Conservation (phyloP, 352 stramenopile genomes). For the Plasmopara halstedii region DNA sequence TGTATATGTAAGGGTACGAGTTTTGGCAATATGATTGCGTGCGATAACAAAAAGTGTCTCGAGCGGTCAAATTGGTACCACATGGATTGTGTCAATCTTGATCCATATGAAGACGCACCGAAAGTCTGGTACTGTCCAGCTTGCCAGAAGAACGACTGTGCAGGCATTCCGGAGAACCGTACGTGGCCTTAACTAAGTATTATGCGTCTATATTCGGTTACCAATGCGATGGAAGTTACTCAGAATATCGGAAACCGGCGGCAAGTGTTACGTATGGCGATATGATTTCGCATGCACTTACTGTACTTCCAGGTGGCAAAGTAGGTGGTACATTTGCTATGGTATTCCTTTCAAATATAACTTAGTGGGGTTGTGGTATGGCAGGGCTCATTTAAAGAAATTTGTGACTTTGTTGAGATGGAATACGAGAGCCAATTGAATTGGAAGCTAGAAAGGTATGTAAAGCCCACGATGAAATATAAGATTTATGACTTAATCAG, state of each 20-base stretch:
- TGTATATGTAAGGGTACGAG: slow-evolving; percentile 69
- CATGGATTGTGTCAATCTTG: slow-evolving; percentile 62
- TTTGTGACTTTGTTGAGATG: slow-evolving; percentile 84
- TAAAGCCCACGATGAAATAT: too few species aligned
- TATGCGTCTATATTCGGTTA: background rate
- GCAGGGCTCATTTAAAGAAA: slow-evolving; percentile 83
- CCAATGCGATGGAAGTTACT: background rate
- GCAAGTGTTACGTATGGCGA: slow-evolving; percentile 81
- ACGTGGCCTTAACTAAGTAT: slow-evolving; percentile 7
- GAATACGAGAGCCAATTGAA: slow-evolving; percentile 85
- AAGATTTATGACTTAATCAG: background rate
- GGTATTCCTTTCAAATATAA: background rate
- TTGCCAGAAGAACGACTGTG: slow-evolving; percentile 42
- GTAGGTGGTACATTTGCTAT: slow-evolving; percentile 25
- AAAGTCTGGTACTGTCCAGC: slow-evolving; percentile 73
- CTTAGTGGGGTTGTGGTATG: slow-evolving; percentile 9
- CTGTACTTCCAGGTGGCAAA: slow-evolving; percentile 51
- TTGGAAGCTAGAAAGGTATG: slow-evolving; percentile 84
- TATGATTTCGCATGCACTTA: slow-evolving; percentile 85
- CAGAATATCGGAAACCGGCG: slow-evolving; percentile 75
- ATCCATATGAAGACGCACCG: slow-evolving; percentile 37
- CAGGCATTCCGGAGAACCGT: slow-evolving; percentile 69
- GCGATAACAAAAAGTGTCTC: slow-evolving; percentile 69
- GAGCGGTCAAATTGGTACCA: slow-evolving; percentile 83
- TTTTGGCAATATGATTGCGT: slow-evolving; percentile 80